Evolutionary conservation across 1,284 basidiomycete genomes (phyloP), one percentile per base, ranked within the genome.

Genomic region (Naganishia sp.): DNA sequence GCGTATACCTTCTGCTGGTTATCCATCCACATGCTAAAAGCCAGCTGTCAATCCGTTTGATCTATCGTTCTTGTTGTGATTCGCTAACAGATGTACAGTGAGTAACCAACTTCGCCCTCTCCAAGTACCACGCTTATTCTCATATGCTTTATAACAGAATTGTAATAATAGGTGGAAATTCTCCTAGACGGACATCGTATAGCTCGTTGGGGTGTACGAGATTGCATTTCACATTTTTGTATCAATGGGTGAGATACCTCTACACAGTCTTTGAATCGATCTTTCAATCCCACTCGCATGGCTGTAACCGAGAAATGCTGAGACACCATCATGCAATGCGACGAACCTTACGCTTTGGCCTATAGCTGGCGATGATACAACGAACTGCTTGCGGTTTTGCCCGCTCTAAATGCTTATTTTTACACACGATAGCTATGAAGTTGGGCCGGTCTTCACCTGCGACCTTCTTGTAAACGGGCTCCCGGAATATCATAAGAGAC

Each of bases 91-190:
- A 44, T 55, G 46, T 48, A 63, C 69, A 77, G 72, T 67, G 75
- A 75, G 71, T 75, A 72, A 46, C 72, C 72, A 67, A 75, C 73
- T 72, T 6, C 13, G 10, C 42, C 15, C 45, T 55, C 56, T 23
- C 25, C 45, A n/a, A 42, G 16, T n/a, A 28, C 49, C 48, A 44
- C 49, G 63, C 50, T 28, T 6, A 48, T 45, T 21, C 52, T 55
- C 44, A 10, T 53, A 49, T 31, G 45, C 21, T 18, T 21, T 44
- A 18, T 9, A 9, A 13, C 70, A 75, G 72, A 75, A 76, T 70
- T 80, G 79, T 67, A 73, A 73, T 59, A 78, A 78, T 70, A 69
- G 75, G 64, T 81, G 80, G 80, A 80, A 80, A 69, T 80, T 81
- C 68, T 77, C 78, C 65, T 79, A 70, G 53, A 66, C 25, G 43